Conservation (phyloP, 164 flowering plant genomes). For the Berberis thunbergii region DNA sequence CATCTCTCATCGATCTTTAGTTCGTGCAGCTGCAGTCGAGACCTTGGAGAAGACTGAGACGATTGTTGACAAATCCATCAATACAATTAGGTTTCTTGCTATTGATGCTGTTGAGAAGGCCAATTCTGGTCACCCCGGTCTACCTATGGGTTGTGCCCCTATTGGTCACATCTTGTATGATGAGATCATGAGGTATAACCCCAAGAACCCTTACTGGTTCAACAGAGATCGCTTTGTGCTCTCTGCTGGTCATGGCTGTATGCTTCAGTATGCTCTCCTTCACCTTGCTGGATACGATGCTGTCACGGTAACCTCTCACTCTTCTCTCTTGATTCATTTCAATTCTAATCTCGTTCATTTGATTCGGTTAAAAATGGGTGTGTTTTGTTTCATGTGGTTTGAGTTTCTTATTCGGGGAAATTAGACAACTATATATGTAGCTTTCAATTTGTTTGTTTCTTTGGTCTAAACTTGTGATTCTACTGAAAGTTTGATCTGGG, state of each 20-base stretch:
- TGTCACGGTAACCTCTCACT: conserved; percentile 41
- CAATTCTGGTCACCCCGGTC: conserved; percentile 94
- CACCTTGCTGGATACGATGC: conserved; percentile 96
- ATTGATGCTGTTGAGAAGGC: conserved; percentile 99
- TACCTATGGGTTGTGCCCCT: conserved; percentile 99
- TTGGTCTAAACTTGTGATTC: neutral
- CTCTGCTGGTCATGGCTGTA: conserved; percentile 97
- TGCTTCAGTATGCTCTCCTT: conserved; percentile 93
- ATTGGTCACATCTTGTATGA: conserved; percentile 89
- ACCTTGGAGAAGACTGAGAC: conserved; percentile 45
- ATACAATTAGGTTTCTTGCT: conserved; percentile 81
- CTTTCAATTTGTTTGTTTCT: too few species aligned
- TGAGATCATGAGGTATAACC: conserved; percentile 90
- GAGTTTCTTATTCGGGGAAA: too few species aligned
- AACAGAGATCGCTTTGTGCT: conserved; percentile 91
- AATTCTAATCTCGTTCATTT: too few species aligned
- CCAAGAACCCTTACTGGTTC: conserved; percentile 95
- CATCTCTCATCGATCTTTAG: conserved; percentile 6
- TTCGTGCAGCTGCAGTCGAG: conserved; percentile 53
- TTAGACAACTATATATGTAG: too few species aligned
- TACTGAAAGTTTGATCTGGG: neutral
- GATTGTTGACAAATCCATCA: conserved; percentile 70
- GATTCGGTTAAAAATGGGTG: neutral
- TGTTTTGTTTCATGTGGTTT: neutral
- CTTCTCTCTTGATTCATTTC: too few species aligned